Evolutionary conservation across 2,329 filamentous ascomycete genomes (phyloP), one percentile per base, ranked within the genome.

Genomic region (Ilyonectria robusta): DNA sequence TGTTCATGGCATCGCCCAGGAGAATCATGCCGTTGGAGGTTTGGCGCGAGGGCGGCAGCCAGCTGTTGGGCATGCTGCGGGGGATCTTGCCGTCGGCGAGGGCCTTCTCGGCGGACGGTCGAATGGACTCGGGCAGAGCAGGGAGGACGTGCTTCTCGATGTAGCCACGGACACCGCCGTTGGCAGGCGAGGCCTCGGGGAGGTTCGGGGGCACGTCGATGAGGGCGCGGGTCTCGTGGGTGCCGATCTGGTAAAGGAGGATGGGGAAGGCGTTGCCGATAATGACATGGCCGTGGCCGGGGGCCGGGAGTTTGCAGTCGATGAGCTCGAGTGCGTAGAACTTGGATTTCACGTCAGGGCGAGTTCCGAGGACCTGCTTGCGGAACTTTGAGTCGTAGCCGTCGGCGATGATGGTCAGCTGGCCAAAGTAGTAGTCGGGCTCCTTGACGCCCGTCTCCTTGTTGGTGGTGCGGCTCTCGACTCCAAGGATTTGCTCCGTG

Each of bases 201-300:
- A 93, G 86, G 76, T 92, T 89, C 33, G 92, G 89, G 5, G 95
- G 95, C 13, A 98, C 90, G 79, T 98, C 95, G 75, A 98, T 89
- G 23, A 99, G 88, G 13, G 92, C 93, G 71, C 96, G 91, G 1
- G 96, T 99, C 83, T 98, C 96, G 82, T 93, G 95, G 5, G 94
- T 93, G 77, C 96, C 95, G 78, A 99, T 99, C 83, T 98, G 96
- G 85, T 99, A 99, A 65, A 99, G 88, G 26, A 99, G 90, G 37
- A 97, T 90, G 0, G 96, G 95, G 68, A 80, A 85, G 51, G 89
- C 88, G 70, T 93, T 88, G 75, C 92, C 92, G 69, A 99, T 92
- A 61, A 98, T 86, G 71, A 99, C 95, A 81, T 97, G 94, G 21
- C 95, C 96, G 79, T 94, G 93, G 69, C 90, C 85, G 2, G 91